phyloP scores from a whole-genome alignment of 192 early-diverging fungal genomes.

The Coemansia sp. region DNA sequence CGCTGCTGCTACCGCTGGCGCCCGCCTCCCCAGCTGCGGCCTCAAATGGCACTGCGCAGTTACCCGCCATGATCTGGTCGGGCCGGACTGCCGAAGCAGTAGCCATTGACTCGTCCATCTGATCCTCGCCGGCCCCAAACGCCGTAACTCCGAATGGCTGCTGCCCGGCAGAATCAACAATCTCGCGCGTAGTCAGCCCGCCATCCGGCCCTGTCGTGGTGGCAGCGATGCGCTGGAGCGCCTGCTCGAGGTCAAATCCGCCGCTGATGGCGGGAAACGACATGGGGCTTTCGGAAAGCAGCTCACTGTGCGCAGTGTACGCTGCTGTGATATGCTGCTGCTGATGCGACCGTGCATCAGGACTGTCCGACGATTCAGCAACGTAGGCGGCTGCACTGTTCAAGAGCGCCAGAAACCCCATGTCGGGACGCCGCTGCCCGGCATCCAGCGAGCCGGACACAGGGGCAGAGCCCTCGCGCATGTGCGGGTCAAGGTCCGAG shows the following conservation, averaged over 20 bases:
- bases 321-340: constrained; percentile 2
- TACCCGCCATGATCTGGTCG: constrained; percentile 12
- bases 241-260: constrained; percentile 28
- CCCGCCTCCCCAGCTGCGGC: background rate
- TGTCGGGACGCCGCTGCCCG: constrained; percentile 24
- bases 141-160: background rate
- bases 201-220: constrained; percentile 11
- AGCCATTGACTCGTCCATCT: background rate
- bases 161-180: background rate
- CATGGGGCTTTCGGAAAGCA: constrained; percentile 12
- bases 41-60: background rate
- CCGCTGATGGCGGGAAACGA: constrained; percentile 21
- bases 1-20: background rate
- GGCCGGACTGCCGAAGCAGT: constrained; percentile 5
- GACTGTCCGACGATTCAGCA: constrained; percentile 23
- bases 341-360: constrained; percentile 4
- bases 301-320: constrained; percentile 20
- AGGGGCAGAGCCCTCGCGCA: constrained; percentile 31
- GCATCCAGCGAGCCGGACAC: constrained; percentile 11
- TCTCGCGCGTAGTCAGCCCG: background rate
- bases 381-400: constrained; percentile 43
- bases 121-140: background rate
- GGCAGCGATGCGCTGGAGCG: constrained; percentile 38
- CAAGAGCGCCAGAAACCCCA: constrained; percentile 41
- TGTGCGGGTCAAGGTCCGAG: constrained; percentile 4